Evolutionary conservation across 495 filamentous ascomycete genomes (phyloP), one percentile per base, ranked within the genome.

Genomic region (Penicillium canariense): DNA sequence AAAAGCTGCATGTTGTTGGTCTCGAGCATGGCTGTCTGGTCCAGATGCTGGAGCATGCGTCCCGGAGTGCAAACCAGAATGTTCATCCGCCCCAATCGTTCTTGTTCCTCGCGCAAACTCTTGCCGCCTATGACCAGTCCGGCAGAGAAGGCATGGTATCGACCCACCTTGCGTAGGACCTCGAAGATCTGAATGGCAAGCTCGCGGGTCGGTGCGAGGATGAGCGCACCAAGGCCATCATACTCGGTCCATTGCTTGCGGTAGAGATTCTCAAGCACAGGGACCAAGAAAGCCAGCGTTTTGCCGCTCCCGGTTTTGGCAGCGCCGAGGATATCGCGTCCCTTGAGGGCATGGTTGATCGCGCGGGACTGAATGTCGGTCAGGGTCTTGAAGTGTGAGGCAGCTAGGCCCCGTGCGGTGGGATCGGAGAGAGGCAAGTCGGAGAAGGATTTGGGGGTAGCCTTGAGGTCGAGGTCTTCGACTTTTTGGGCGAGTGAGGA

Each of bases 241-340:
- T 87, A 76, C 59, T 95, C 87, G 31, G 93, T 87, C 87, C 92
- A 96, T 82, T 84, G 87, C 50, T 81, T 84, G 54, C 90, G 85
- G 71, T 95, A 96, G n/a, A 99, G 84, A 60, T 91, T 94, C 67
- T 99, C 94, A 48, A 99, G 81, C 5, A 96, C 86, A 2, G 94
- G 94, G 5, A 97, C 71, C 10, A 99, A 70, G 68, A 99, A 99
- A 4, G 95, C 88, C 34, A 99, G 76, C 0, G 94, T 99, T 74
- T 99, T 99, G 54, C 94, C 94, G 70, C 88, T 93, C 40, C 94
- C 94, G 1, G 94, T 99, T 70, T 96, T 97, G 35, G 94, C 94
- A 20, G 95, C 94, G 36, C 94, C 94, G 46, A 99, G 87, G 30
- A 97, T 87, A 65, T 99, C 95, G 20, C 77, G 75, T 46, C 90